A percentile compares a stretch with the other conserved stretches of the same genome.
phyloP scores from a whole-genome alignment of 306 rosid species.

The Cucurbita argyrosperma region DNA sequence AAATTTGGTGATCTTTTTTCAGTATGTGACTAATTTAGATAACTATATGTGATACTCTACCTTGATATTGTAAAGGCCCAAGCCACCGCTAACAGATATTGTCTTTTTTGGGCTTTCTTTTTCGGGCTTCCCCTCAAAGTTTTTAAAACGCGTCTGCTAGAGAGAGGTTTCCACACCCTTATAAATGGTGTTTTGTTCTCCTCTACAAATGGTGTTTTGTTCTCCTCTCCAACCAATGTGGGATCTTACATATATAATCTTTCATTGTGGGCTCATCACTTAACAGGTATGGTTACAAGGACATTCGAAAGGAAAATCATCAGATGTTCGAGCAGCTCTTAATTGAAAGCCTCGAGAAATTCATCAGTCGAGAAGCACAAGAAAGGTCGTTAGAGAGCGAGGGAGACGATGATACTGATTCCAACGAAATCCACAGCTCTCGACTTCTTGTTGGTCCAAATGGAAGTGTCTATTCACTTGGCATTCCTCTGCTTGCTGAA shows the following conservation, averaged over 20 bases:
- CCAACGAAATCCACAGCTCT: slow-evolving; percentile 33
- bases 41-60: not conserved
- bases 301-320: slow-evolving; percentile 88
- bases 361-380: slow-evolving; percentile 88
- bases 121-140: too few relatives aligned
- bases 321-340: slow-evolving; percentile 89
- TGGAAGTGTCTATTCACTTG: slow-evolving; percentile 84
- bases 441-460: slow-evolving; percentile 77
- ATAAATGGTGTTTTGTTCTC: too few relatives aligned
- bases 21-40: not conserved
- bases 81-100: too few relatives aligned
- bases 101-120: too few relatives aligned
- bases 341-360: slow-evolving; percentile 91
- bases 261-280: not conserved
- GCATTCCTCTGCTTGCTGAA: slow-evolving; percentile 69
- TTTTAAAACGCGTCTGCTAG: too few relatives aligned
- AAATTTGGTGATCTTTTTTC: not conserved
- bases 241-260: not conserved
- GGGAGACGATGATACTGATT: slow-evolving; percentile 57
- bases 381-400: slow-evolving; percentile 81
- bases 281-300: slow-evolving; percentile 85
- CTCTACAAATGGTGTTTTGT: too few relatives aligned
- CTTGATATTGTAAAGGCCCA: not conserved
- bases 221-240: too few relatives aligned
- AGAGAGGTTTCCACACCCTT: too few relatives aligned